These are phyloP conservation scores for Saccharata proteae DNA, from an alignment of 2,329 filamentous ascomycete genomes.

Conservation along the genomic window DNA sequence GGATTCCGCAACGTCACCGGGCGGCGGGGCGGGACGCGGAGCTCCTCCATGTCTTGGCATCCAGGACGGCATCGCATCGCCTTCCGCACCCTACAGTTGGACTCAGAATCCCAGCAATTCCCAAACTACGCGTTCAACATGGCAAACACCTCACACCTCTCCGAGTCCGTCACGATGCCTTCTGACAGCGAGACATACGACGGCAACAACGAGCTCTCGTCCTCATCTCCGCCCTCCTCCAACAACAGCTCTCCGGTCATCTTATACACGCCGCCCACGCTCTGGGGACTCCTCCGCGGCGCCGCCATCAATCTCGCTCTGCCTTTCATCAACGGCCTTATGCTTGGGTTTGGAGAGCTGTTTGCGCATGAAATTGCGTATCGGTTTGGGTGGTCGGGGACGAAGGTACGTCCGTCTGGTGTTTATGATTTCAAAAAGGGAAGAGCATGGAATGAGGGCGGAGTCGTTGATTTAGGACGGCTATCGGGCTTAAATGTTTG, in stretches of 20 bases:
- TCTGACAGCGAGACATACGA: constrained; percentile 80
- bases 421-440: too few relatives aligned
- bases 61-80: too few relatives aligned
- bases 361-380: constrained; percentile 95
- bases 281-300: constrained; percentile 75
- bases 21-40: too few relatives aligned
- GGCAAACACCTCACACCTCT: too few relatives aligned
- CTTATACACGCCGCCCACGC: constrained; percentile 76
- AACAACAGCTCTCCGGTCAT: constrained; percentile 56
- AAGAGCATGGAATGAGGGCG: too few relatives aligned
- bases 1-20: too few relatives aligned
- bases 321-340: constrained; percentile 94
- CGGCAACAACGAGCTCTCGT: constrained; percentile 46
- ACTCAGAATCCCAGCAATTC: too few relatives aligned
- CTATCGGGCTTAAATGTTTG: too few relatives aligned
- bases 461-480: too few relatives aligned
- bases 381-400: constrained; percentile 82
- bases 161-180: constrained; percentile 62
- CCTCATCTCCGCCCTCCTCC: constrained; percentile 50
- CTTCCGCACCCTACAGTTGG: too few relatives aligned
- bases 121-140: too few relatives aligned
- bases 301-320: constrained; percentile 92
- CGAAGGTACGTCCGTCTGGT: constrained; percentile 57
- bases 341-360: constrained; percentile 93
- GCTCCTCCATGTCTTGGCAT: too few relatives aligned